These are phyloP conservation scores for Phytophthora boehmeriae DNA, from an alignment of 352 stramenopile species.

Conservation along the genomic window DNA sequence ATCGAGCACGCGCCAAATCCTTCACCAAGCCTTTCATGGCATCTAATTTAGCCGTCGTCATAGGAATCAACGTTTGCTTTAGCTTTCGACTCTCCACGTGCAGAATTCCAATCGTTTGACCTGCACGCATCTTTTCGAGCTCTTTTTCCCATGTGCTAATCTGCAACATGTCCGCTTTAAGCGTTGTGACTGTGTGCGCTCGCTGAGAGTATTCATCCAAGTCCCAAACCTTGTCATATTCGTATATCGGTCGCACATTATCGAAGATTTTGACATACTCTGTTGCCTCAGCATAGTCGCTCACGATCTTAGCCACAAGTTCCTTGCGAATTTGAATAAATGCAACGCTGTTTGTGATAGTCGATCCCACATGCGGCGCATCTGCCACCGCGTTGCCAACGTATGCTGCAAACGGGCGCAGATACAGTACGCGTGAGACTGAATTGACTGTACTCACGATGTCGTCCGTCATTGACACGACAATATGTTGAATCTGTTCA, in stretches of 20 bases:
- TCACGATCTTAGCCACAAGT: constrained; percentile 85
- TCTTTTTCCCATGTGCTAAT: constrained; percentile 94
- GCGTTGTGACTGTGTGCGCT: constrained; percentile 83
- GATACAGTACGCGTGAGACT: constrained; percentile 89
- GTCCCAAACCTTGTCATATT: constrained; percentile 92
- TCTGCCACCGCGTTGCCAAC: constrained; percentile 70
- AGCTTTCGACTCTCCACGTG: constrained; percentile 94
- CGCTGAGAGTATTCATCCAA: constrained; percentile 87
- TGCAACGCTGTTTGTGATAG: constrained; percentile 67
- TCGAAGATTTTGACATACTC: constrained; percentile 95
- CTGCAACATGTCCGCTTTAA: constrained; percentile 91
- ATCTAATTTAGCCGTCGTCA: constrained; percentile 92
- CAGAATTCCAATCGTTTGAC: constrained; percentile 92
- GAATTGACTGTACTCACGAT: constrained; percentile 91
- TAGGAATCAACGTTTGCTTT: constrained; percentile 92
- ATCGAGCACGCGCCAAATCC: constrained; percentile 88
- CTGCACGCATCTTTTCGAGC: constrained; percentile 93
- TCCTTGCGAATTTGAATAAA: constrained; percentile 81
- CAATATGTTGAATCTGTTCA: constrained; percentile 89
- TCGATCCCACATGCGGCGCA: constrained; percentile 77
- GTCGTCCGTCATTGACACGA: constrained; percentile 88
- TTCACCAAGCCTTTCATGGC: constrained; percentile 93
- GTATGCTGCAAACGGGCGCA: constrained; percentile 86
- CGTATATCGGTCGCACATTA: constrained; percentile 91
- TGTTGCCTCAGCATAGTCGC: constrained; percentile 85